These are phyloP conservation scores for Saccharomycopsis hybrid DNA, from an alignment of 1,139 yeast species.

Conservation along the genomic window DNA sequence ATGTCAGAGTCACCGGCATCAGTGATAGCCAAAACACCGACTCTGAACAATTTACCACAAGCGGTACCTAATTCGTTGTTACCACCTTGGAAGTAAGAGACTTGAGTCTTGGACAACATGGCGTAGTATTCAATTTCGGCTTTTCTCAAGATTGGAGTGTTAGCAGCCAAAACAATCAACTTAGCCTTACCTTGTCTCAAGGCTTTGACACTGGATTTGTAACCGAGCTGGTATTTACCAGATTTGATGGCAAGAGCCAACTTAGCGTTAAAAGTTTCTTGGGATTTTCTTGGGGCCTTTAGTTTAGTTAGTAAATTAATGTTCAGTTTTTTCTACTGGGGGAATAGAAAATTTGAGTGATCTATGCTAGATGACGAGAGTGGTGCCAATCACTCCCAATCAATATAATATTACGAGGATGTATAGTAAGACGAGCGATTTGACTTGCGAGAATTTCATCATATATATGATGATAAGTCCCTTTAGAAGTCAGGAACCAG, in stretches of 20 bases:
- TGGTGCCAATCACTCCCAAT: background rate
- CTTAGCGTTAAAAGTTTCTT: conserved; percentile 97
- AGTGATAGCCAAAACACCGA: conserved; percentile 90
- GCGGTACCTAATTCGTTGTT: conserved; percentile 99
- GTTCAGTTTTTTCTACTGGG: conserved; percentile 6
- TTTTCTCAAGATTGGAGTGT: conserved; percentile 99
- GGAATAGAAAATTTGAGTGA: background rate
- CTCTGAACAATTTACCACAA: conserved; percentile 99
- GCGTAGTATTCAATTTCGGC: conserved; percentile 99
- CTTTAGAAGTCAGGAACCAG: background rate
- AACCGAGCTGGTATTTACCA: conserved; percentile 99
- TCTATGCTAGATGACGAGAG: background rate
- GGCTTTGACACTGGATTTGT: conserved; percentile 98
- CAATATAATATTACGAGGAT: background rate
- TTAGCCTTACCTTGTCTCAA: conserved; percentile 99
- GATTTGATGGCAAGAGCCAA: conserved; percentile 97
- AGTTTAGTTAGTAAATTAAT: conserved; percentile 32
- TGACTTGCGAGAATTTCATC: background rate
- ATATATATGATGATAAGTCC: no score
- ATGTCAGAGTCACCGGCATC: conserved; percentile 99
- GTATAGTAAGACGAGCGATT: no score
- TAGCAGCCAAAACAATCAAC: conserved; percentile 96
- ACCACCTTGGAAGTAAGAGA: conserved; percentile 98
- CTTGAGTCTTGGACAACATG: conserved; percentile 98
- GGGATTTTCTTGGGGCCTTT: conserved; percentile 94